These are phyloP conservation scores for Butyriboletus appendiculatus DNA, from an alignment of 1,284 basidiomycete genomes.

Conservation along the genomic window DNA sequence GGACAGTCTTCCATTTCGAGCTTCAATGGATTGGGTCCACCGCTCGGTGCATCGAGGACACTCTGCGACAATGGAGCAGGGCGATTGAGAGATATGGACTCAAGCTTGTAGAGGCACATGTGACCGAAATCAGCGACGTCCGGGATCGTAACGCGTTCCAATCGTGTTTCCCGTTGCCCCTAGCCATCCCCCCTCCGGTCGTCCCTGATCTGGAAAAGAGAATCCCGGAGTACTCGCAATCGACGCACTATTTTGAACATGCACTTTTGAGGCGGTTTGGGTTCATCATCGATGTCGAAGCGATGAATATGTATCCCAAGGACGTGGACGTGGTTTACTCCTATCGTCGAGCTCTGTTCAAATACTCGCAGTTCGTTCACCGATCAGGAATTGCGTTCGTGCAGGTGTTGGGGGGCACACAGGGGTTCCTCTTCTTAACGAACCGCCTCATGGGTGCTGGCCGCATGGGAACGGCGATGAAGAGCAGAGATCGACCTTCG, in stretches of 20 bases:
- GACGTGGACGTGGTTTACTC: conserved; percentile 86
- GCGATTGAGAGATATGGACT: conserved; percentile 90
- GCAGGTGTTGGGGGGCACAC: conserved; percentile 76
- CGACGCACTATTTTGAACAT: conserved; percentile 78
- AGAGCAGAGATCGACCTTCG: conserved; percentile 51
- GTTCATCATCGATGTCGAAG: conserved; percentile 89
- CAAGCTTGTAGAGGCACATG: conserved; percentile 90
- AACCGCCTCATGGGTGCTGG: conserved; percentile 79
- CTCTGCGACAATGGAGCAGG: conserved; percentile 82
- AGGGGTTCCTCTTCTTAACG: conserved; percentile 86
- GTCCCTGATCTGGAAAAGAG: conserved; percentile 68
- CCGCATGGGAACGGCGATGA: conserved; percentile 54
- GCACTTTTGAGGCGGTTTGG: conserved; percentile 74
- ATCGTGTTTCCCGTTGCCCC: conserved; percentile 78
- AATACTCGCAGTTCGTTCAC: conserved; percentile 88
- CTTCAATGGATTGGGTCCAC: conserved; percentile 97
- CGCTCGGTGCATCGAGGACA: conserved; percentile 93
- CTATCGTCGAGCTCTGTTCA: conserved; percentile 77
- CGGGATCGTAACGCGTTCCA: conserved; percentile 85
- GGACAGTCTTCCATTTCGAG: conserved; percentile 93
- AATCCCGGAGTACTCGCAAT: conserved; percentile 63
- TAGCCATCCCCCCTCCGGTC: conserved; percentile 74
- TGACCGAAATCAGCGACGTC: conserved; percentile 85
- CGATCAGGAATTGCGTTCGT: conserved; percentile 85
- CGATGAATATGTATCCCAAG: conserved; percentile 72